Conservation (phyloP, 495 filamentous ascomycete genomes). For the Penicillium antarcticum region DNA sequence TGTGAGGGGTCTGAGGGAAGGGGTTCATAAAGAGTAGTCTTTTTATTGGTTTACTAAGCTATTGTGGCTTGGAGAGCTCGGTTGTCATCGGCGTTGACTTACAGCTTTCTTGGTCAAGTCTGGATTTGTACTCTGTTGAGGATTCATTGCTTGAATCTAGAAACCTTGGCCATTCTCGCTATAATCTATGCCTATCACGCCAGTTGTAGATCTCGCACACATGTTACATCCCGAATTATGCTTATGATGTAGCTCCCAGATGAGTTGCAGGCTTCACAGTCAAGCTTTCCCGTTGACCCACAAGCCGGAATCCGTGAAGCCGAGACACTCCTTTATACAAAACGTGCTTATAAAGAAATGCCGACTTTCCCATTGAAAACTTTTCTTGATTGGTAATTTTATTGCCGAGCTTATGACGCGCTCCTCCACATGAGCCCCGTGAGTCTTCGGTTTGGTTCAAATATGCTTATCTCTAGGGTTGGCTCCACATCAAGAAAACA, state of each 20-base stretch:
- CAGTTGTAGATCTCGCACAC: too few species aligned
- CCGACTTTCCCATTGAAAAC: not conserved
- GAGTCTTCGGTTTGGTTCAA: too few species aligned
- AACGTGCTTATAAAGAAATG: not conserved
- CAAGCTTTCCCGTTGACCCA: conserved; percentile 6
- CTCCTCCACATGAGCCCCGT: not conserved
- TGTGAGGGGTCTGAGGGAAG: conserved; percentile 5
- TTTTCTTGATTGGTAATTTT: too few species aligned
- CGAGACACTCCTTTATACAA: not conserved
- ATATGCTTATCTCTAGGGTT: conserved; percentile 3
- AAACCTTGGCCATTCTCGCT: too few species aligned
- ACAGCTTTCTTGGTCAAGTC: too few species aligned
- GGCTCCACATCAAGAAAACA: not conserved
- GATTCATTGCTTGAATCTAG: too few species aligned
- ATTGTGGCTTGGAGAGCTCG: not conserved
- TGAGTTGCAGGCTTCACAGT: not conserved
- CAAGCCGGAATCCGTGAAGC: not conserved
- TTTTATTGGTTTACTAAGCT: not conserved
- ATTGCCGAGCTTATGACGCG: not conserved
- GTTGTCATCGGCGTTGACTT: not conserved
- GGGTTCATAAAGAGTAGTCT: not conserved
- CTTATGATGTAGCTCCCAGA: conserved; percentile 5
- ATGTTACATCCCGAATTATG: conserved; percentile 7
- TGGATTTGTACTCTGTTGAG: too few species aligned
- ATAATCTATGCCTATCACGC: too few species aligned